Percentiles rank a stretch among this genome's conserved stretches.
Evolutionary conservation across 352 stramenopile genomes (phyloP).

Genomic region (Pythium myriotylum): DNA sequence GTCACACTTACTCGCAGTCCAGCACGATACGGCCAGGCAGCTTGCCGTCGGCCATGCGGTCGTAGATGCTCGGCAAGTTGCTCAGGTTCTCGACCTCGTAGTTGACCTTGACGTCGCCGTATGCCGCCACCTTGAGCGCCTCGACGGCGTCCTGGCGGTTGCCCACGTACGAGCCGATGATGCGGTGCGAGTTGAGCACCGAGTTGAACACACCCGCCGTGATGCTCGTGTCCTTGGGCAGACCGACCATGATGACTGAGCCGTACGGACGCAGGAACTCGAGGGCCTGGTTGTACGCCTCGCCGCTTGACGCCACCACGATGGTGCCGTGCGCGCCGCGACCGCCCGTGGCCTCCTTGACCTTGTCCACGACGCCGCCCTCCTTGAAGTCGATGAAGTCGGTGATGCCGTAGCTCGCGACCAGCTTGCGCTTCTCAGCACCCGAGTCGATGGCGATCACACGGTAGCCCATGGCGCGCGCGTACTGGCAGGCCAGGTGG

Average conservation of each 20-base stretch:
- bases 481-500: conserved; percentile 79
- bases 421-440: conserved; percentile 65
- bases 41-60: conserved; percentile 43
- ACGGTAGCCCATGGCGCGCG: conserved; percentile 64
- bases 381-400: conserved; percentile 76
- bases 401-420: conserved; percentile 65
- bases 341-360: conserved; percentile 44
- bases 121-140: conserved; percentile 48
- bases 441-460: conserved; percentile 74
- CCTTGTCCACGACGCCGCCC: conserved; percentile 45
- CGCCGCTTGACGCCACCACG: conserved; percentile 66
- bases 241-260: conserved; percentile 69
- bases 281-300: conserved; percentile 56
- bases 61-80: conserved; percentile 46
- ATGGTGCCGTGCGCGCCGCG: conserved; percentile 69
- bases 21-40: conserved; percentile 44
- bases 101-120: conserved; percentile 46
- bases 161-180: conserved; percentile 58
- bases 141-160: conserved; percentile 61
- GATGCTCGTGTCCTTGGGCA: conserved; percentile 56
- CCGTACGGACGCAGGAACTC: conserved; percentile 68
- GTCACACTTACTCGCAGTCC: conserved; percentile 38
- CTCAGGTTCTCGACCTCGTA: conserved; percentile 30
- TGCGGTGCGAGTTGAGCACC: conserved; percentile 44
- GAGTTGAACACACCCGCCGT: conserved; percentile 36